Percentiles rank a stretch among this genome's conserved stretches.
Evolutionary conservation across 2,329 filamentous ascomycete genomes (phyloP).

Genomic region (Claviceps sp.): DNA sequence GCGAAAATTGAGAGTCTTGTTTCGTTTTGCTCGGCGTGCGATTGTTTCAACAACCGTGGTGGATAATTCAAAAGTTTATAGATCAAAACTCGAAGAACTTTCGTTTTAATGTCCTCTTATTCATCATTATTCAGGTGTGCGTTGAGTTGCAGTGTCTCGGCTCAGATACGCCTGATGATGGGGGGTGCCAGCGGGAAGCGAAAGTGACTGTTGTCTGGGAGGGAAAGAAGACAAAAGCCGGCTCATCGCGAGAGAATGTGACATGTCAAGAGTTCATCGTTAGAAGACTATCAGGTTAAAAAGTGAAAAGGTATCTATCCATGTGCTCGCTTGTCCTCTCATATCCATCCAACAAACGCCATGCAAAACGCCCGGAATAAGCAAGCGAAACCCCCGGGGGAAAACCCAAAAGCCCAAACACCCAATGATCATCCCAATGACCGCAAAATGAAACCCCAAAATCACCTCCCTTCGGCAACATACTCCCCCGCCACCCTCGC

Average conservation of each 20-base stretch:
- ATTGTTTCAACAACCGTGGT: neutral
- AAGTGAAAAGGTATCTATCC: neutral
- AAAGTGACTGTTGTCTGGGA: neutral
- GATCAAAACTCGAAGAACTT: neutral
- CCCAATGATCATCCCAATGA: neutral
- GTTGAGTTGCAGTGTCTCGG: neutral
- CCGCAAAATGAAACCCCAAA: neutral
- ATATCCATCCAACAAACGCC: neutral
- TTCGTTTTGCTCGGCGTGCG: neutral
- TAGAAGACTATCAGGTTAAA: neutral
- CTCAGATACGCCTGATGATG: neutral
- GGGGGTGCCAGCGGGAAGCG: too few species aligned
- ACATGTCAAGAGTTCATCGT: neutral
- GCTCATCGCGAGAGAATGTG: neutral
- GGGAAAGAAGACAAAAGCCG: neutral
- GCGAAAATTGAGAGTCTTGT: neutral
- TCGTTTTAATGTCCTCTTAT: neutral
- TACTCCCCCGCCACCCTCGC: slow-evolving; percentile 47
- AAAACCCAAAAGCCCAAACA: neutral
- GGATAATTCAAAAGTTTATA: neutral
- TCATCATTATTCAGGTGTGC: neutral
- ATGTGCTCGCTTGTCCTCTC: neutral
- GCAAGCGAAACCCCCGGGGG: neutral
- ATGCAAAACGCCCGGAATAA: neutral
- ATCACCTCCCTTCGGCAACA: slow-evolving; percentile 25